Evolutionary conservation across 2,329 filamentous ascomycete species (phyloP).

Genomic region (Cytospora leucostoma): DNA sequence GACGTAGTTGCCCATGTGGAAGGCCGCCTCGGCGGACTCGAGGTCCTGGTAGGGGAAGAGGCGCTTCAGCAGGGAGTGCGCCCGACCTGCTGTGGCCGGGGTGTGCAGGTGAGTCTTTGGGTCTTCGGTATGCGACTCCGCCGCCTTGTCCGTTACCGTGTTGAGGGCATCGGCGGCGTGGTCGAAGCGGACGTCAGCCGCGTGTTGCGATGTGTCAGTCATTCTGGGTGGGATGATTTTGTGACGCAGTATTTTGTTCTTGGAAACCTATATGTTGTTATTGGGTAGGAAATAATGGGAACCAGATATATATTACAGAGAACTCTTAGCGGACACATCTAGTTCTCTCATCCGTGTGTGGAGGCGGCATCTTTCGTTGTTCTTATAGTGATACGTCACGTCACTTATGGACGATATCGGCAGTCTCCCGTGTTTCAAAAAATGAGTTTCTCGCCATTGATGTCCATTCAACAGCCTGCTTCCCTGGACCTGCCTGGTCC

Average conservation of each 20-base stretch:
- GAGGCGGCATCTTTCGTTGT: background rate
- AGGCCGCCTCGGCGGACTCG: conserved; percentile 38
- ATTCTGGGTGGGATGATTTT: background rate
- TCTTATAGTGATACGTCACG: background rate
- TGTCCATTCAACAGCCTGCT: no score
- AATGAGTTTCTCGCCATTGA: no score
- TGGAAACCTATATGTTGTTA: background rate
- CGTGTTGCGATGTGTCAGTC: conserved; percentile 14
- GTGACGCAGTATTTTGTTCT: background rate
- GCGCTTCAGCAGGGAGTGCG: conserved; percentile 30
- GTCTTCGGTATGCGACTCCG: conserved; percentile 12
- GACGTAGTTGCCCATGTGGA: conserved; percentile 47
- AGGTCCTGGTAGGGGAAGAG: conserved; percentile 31
- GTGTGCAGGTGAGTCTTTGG: conserved; percentile 27
- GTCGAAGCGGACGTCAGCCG: conserved; percentile 10
- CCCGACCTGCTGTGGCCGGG: conserved; percentile 18
- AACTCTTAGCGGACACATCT: background rate
- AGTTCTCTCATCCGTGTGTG: background rate
- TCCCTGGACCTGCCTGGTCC: background rate
- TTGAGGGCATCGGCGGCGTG: conserved; percentile 7
- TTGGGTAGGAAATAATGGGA: background rate
- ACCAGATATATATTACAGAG: background rate
- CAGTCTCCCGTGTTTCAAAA: background rate
- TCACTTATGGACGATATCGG: background rate
- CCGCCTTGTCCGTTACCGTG: conserved; percentile 14